Percentiles rank a stretch among this genome's conserved stretches.
Evolutionary conservation across 768 basidiomycete genomes (phyloP).

Genomic region (Boletus fagicola): DNA sequence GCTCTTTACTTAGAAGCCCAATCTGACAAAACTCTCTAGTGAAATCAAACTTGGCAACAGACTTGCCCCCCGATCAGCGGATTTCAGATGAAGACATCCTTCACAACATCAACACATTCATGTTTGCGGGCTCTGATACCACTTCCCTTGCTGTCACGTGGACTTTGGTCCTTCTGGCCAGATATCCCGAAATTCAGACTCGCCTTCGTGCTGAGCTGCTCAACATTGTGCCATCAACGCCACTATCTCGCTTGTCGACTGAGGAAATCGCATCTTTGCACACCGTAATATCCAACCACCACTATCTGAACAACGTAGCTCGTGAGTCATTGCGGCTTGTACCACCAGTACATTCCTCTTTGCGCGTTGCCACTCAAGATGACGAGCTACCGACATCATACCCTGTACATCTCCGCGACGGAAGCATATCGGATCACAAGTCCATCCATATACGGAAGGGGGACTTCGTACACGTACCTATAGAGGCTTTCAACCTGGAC

Average conservation of each 20-base stretch:
- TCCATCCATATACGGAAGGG: slow-evolving; percentile 62
- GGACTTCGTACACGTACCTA: slow-evolving; percentile 70
- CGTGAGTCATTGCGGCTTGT: slow-evolving; percentile 76
- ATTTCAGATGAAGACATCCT: slow-evolving; percentile 88
- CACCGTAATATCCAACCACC: slow-evolving; percentile 53
- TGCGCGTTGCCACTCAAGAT: slow-evolving; percentile 74
- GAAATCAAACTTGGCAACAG: slow-evolving; percentile 74
- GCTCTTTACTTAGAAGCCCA: background rate
- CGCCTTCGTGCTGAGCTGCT: slow-evolving; percentile 70
- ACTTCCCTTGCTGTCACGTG: slow-evolving; percentile 82
- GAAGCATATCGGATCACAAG: slow-evolving; percentile 39
- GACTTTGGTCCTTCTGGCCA: slow-evolving; percentile 74
- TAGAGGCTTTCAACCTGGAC: slow-evolving; percentile 80
- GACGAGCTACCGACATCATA: slow-evolving; percentile 73
- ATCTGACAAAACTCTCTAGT: slow-evolving; percentile 45
- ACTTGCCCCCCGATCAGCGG: slow-evolving; percentile 64
- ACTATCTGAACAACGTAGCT: slow-evolving; percentile 72
- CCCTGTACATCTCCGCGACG: slow-evolving; percentile 54
- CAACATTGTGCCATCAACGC: slow-evolving; percentile 40
- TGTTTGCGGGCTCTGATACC: slow-evolving; percentile 90
- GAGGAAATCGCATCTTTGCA: slow-evolving; percentile 67
- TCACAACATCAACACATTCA: slow-evolving; percentile 83
- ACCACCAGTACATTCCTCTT: slow-evolving; percentile 78
- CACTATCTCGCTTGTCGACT: slow-evolving; percentile 48
- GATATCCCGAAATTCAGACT: slow-evolving; percentile 62